phyloP scores from a whole-genome alignment of 1,139 yeast genomes.

The Taphrina populina region DNA sequence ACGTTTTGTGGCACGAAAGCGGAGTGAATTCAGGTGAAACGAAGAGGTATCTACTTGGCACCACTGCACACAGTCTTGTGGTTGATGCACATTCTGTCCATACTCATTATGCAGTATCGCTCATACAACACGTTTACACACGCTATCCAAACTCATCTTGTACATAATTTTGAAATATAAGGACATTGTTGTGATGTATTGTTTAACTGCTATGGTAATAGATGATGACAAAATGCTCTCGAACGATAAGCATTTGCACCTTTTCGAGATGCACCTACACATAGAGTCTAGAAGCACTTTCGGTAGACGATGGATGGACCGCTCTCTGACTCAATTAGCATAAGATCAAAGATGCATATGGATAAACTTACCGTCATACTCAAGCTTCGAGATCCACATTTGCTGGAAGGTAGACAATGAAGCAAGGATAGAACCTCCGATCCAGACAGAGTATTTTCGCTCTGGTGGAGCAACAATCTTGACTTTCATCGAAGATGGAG shows the following conservation, averaged over 20 bases:
- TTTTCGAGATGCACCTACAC: background rate
- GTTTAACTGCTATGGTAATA: constrained; percentile 7
- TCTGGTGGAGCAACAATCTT: constrained; percentile 90
- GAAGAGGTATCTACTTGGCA: no score
- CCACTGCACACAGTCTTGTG: no score
- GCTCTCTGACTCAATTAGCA: constrained; percentile 76
- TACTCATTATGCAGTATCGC: no score
- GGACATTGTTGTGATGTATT: no score
- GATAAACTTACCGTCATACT: constrained; percentile 45
- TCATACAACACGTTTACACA: no score
- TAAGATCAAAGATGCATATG: background rate
- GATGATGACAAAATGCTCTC: constrained; percentile 3
- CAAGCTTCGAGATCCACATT: constrained; percentile 99
- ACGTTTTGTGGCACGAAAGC: no score
- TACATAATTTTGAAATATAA: no score
- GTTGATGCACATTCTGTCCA: no score
- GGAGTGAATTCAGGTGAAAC: no score
- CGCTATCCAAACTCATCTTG: no score
- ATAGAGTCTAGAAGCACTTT: constrained; percentile 81
- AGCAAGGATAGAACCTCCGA: constrained; percentile 89
- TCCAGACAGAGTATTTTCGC: constrained; percentile 81
- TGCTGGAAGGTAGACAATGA: constrained; percentile 90
- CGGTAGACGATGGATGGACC: constrained; percentile 99
- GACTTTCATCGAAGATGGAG: constrained; percentile 60
- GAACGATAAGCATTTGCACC: background rate